phyloP scores from a whole-genome alignment of 495 filamentous ascomycete species.

The Neurospora terricola region DNA sequence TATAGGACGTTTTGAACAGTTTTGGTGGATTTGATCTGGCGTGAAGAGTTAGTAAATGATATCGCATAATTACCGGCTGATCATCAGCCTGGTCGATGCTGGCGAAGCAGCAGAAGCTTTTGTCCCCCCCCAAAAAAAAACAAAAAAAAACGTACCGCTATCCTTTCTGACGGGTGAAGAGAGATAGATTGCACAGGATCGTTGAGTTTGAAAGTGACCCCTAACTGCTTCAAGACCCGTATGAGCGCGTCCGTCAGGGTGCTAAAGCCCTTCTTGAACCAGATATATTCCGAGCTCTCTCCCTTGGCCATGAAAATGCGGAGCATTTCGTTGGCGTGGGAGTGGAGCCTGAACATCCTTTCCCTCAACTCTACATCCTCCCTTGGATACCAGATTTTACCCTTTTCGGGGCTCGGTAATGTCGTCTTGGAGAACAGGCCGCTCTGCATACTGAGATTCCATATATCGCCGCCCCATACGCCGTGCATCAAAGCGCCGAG shows the following conservation, averaged over 20 bases:
- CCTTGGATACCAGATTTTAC: not conserved
- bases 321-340: not conserved
- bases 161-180: slow-evolving; percentile 9
- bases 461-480: slow-evolving; percentile 87
- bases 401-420: not conserved
- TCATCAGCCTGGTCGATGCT: not conserved
- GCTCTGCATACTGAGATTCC: slow-evolving; percentile 61
- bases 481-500: slow-evolving; percentile 76
- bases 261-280: slow-evolving; percentile 50
- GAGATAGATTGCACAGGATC: slow-evolving; percentile 28
- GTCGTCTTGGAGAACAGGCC: slow-evolving; percentile 14
- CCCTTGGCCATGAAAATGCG: slow-evolving; percentile 1
- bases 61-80: not conserved
- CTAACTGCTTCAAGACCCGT: slow-evolving; percentile 29
- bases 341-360: not conserved
- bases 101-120: not conserved
- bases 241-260: slow-evolving; percentile 41
- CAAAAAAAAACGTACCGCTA: slow-evolving; percentile 6
- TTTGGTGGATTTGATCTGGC: slow-evolving; percentile 21
- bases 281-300: slow-evolving; percentile 6
- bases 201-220: slow-evolving; percentile 42
- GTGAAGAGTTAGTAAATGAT: not conserved
- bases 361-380: slow-evolving; percentile 2
- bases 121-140: not conserved
- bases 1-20: slow-evolving; percentile 23